A percentile compares a stretch with the other conserved stretches of the same genome.
Evolutionary conservation across 331 rosid species (phyloP).

Genomic region (Prunus yedoensis): DNA sequence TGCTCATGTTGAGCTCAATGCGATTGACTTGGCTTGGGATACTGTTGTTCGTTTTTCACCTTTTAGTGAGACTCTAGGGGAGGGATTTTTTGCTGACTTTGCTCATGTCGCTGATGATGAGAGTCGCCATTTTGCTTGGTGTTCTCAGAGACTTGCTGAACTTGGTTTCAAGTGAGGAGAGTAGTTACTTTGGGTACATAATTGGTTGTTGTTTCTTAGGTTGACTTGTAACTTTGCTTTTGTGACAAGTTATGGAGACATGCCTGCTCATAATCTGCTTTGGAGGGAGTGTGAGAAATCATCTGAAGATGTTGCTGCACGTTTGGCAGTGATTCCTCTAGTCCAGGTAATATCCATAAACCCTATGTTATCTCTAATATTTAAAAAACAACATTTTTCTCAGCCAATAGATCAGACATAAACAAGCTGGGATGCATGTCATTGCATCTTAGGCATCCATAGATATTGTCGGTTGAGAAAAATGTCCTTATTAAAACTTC

Average conservation of each 20-base stretch:
- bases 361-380: neutral
- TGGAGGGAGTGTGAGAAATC: conserved; percentile 97
- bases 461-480: neutral
- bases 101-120: conserved; percentile 96
- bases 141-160: conserved; percentile 93
- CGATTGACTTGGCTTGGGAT: conserved; percentile 95
- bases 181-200: conserved; percentile 11
- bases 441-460: too few relatives aligned
- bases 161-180: conserved; percentile 84
- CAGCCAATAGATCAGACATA: neutral
- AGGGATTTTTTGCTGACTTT: conserved; percentile 86
- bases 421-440: neutral
- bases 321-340: conserved; percentile 86
- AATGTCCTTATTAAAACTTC: too few relatives aligned
- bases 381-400: neutral
- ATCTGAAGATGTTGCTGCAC: conserved; percentile 83
- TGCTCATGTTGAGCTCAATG: conserved; percentile 96
- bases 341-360: conserved; percentile 56
- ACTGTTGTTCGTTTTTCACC: conserved; percentile 90
- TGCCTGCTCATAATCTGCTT: conserved; percentile 91
- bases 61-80: conserved; percentile 68
- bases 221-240: conserved; percentile 32
- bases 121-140: conserved; percentile 93
- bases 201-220: conserved; percentile 22
- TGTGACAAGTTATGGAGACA: conserved; percentile 80